phyloP scores from a whole-genome alignment of 2,329 filamentous ascomycete genomes.

The Penicillium digitatum region DNA sequence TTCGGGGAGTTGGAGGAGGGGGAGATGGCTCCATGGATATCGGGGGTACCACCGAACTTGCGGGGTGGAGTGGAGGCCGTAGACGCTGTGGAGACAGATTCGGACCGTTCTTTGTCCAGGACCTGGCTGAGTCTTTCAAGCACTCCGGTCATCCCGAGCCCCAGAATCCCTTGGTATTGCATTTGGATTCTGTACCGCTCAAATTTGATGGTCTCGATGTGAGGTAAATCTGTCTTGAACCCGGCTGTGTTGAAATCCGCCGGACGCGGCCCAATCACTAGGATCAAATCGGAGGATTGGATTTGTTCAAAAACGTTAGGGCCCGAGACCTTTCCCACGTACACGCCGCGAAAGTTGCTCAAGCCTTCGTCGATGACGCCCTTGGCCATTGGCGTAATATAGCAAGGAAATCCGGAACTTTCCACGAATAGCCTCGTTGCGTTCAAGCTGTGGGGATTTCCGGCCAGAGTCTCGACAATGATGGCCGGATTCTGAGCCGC shows the following conservation, averaged over 20 bases:
- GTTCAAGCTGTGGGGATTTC: constrained; percentile 65
- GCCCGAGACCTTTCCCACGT: constrained; percentile 67
- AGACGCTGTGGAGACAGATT: neutral
- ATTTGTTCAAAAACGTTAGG: constrained; percentile 36
- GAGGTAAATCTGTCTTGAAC: constrained; percentile 72
- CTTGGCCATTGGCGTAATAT: constrained; percentile 85
- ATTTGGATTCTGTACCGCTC: constrained; percentile 68
- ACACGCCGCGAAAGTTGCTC: constrained; percentile 70
- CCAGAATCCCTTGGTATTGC: constrained; percentile 68
- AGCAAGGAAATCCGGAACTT: constrained; percentile 69
- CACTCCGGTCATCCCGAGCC: constrained; percentile 70
- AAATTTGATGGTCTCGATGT: constrained; percentile 69
- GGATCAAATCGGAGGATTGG: constrained; percentile 29
- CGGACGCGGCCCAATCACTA: constrained; percentile 33
- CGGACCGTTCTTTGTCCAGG: constrained; percentile 54
- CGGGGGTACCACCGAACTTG: neutral
- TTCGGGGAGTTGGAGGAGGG: neutral
- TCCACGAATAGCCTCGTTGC: constrained; percentile 67
- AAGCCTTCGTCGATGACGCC: constrained; percentile 70
- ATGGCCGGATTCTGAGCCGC: constrained; percentile 68
- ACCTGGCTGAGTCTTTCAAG: constrained; percentile 61
- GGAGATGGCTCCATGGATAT: neutral
- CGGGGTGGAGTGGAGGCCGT: constrained; percentile 21
- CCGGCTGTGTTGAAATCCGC: constrained; percentile 51
- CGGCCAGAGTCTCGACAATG: constrained; percentile 73